Evolutionary conservation across 192 early-diverging fungal species (phyloP).

Genomic region (Tieghemiomyces parasiticus): DNA sequence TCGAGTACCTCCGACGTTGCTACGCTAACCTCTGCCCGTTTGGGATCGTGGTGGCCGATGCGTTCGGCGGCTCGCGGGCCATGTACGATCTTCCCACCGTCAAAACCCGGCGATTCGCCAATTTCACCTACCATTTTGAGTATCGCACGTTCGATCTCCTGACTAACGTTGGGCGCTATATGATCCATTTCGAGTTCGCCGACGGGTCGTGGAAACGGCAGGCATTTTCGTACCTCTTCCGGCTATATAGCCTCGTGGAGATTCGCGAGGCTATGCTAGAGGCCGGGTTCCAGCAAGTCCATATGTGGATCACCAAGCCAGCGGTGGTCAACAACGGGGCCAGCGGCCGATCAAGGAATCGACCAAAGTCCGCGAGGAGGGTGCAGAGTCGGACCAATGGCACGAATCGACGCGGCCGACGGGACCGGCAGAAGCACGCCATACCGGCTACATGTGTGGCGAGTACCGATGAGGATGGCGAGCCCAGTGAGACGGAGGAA

Average conservation of each 20-base stretch:
- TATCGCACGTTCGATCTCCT: conserved; percentile 21
- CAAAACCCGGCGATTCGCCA: conserved; percentile 12
- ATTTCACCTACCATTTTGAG: conserved; percentile 24
- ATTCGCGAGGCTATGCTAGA: conserved; percentile 35
- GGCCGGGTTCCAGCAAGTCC: conserved; percentile 23
- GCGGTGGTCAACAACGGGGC: conserved; percentile 9
- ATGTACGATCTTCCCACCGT: conserved; percentile 11
- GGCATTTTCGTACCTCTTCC: conserved; percentile 26
- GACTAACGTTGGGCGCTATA: conserved; percentile 17
- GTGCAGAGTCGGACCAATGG: too few species aligned
- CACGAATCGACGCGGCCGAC: neutral
- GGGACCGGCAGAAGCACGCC: neutral
- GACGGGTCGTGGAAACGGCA: conserved; percentile 26
- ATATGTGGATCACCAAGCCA: conserved; percentile 25
- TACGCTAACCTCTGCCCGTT: conserved; percentile 16
- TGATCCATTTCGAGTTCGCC: conserved; percentile 24
- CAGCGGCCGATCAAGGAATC: too few species aligned
- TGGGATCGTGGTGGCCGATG: conserved; percentile 28
- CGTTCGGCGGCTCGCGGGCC: conserved; percentile 22
- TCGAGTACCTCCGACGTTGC: conserved; percentile 22
- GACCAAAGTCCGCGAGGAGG: too few species aligned
- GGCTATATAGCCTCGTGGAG: conserved; percentile 25
- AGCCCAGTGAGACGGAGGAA: neutral
- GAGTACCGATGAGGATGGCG: neutral
- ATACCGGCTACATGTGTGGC: neutral